Conservation (phyloP, 495 filamentous ascomycete species). For the Talaromyces borbonicus region DNA sequence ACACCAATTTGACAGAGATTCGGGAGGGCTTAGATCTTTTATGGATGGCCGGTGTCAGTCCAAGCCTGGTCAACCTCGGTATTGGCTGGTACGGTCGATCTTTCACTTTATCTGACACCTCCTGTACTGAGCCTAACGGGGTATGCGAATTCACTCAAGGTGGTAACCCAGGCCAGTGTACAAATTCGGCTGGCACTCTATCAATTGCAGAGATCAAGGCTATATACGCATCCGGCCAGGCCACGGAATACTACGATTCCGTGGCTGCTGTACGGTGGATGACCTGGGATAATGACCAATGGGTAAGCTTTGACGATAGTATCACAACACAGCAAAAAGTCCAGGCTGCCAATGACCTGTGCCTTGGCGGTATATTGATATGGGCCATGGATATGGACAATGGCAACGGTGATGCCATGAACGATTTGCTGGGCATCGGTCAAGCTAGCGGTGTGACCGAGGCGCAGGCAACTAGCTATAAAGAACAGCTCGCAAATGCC, state of each 20-base stretch:
- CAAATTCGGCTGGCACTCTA: constrained; percentile 13
- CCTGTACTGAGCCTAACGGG: constrained; percentile 13
- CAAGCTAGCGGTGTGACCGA: not conserved
- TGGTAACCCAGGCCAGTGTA: constrained; percentile 22
- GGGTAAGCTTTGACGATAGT: constrained; percentile 29
- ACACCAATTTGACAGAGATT: constrained; percentile 34
- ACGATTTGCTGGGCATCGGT: not conserved
- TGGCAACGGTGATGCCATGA: not conserved
- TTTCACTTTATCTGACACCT: constrained; percentile 13
- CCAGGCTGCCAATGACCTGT: constrained; percentile 21
- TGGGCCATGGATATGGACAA: constrained; percentile 25
- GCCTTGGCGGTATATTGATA: constrained; percentile 28
- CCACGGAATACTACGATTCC: constrained; percentile 7
- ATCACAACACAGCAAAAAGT: constrained; percentile 28
- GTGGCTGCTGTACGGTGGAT: constrained; percentile 24
- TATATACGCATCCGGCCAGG: too few relatives aligned
- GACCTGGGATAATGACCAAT: constrained; percentile 27
- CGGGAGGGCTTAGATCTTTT: constrained; percentile 18
- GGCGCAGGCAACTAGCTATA: not conserved
- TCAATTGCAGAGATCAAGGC: not conserved
- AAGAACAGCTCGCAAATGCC: not conserved
- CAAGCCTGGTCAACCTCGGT: constrained; percentile 30
- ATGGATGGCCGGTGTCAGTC: constrained; percentile 23
- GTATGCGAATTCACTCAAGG: constrained; percentile 16
- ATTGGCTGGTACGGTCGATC: constrained; percentile 30